Base-by-base conservation (phyloP, 352 stramenopile species). In the Globisporangium nodosum region DNA sequence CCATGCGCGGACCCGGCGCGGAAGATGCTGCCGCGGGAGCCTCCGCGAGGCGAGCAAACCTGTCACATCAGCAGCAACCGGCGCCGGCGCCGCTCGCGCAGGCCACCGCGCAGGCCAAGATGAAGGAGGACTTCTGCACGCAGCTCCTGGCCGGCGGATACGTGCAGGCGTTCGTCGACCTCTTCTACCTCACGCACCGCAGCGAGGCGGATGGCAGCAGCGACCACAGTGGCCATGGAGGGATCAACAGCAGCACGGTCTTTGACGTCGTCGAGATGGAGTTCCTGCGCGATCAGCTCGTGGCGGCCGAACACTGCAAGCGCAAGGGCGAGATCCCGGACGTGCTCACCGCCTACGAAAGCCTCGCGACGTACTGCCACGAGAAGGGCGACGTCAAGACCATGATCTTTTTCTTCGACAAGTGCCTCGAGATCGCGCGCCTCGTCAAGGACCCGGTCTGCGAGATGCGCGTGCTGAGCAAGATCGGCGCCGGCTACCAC, bases 111-210 rank as follows among this genome's bases (percentile, higher is more conserved):
- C 80, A 90, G 33, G 66, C 70, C 18, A 88, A 86, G 47, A 73
- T 88, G 54, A 87, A 88, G 58, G 79, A 92, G 60, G 72, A 87
- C 16, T 70, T 91, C 6, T 97, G 88, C 58, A 85, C 91, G 49
- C 78, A 94, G 49, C 82, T 97, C 55, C 76, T 97, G 13, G 78
- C 88, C 61, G 71, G 75, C 24, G 92, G 92, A 35, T 96, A 96
- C 66, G 91, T 97, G 42, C 91, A 97, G 66, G 94, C 85, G 8
- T 98, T 86, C 61, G 89, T 97, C n/a, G 92, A 98, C 68, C 81
- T 98, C 46, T 97, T 97, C 61, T 97, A 98, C 73, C 81, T 98
- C 20, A 95, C 84, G 16, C 90, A 97, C 63, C 83, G 88, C 45
- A 74, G 88, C 20, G 79, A 82, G 39, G 58, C 71, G 4, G 37